phyloP scores from a whole-genome alignment of 2,329 filamentous ascomycete genomes.

The Aspergillus nomiae region DNA sequence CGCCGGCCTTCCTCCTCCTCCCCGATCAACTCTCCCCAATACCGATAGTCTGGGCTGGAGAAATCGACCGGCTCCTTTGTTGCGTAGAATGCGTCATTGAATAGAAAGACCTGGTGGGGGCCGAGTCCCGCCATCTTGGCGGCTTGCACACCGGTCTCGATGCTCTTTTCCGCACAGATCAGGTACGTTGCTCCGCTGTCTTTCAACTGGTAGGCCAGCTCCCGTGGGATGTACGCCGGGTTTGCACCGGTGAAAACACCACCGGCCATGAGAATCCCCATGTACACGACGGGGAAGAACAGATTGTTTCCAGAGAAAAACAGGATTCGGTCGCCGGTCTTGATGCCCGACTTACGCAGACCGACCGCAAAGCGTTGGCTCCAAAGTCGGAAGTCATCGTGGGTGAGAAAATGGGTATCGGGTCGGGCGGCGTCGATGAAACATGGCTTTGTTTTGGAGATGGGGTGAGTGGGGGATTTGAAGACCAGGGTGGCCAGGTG shows the following conservation, averaged over 20 bases:
- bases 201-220: constrained; percentile 73
- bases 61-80: constrained; percentile 30
- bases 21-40: constrained; percentile 67
- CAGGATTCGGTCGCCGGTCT: constrained; percentile 69
- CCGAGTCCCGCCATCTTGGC: constrained; percentile 61
- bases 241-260: constrained; percentile 78
- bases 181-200: constrained; percentile 71
- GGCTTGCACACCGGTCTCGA: constrained; percentile 68
- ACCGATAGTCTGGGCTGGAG: constrained; percentile 46
- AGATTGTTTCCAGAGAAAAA: constrained; percentile 74
- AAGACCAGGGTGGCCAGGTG: constrained; percentile 50
- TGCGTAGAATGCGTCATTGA: constrained; percentile 57
- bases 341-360: constrained; percentile 64
- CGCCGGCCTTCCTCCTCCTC: constrained; percentile 52
- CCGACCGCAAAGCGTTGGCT: constrained; percentile 73
- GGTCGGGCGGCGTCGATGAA: too few species aligned
- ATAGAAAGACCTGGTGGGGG: constrained; percentile 61
- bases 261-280: constrained; percentile 75
- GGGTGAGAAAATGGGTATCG: constrained; percentile 67
- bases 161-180: constrained; percentile 57
- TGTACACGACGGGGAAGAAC: constrained; percentile 70
- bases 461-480: constrained; percentile 48
- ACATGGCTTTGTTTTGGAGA: constrained; percentile 58
- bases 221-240: constrained; percentile 67
- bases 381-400: constrained; percentile 66